Percentiles rank a stretch among this genome's conserved stretches.
Conservation (phyloP, 2,329 filamentous ascomycete species). For the Colletotrichum sp. region DNA sequence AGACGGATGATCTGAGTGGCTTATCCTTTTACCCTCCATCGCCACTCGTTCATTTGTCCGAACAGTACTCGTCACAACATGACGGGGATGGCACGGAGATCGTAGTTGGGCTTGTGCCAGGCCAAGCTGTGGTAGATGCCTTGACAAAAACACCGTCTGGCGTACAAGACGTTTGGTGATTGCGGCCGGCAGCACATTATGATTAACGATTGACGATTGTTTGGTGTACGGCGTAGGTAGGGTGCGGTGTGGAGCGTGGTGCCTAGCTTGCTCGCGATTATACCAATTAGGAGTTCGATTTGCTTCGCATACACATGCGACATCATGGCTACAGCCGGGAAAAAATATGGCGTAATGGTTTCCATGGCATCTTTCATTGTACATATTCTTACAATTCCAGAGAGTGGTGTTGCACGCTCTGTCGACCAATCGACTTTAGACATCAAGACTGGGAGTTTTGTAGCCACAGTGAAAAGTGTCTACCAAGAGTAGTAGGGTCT, state of each 20-base stretch:
- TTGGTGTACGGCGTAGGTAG: background rate
- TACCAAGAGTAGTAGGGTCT: conserved; percentile 94
- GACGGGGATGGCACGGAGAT: background rate
- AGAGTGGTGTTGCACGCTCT: background rate
- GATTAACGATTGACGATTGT: conserved; percentile 14
- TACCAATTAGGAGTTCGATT: background rate
- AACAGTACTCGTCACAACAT: background rate
- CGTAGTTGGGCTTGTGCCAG: background rate
- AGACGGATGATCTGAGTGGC: conserved; percentile 42
- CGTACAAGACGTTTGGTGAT: background rate
- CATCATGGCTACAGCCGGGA: background rate
- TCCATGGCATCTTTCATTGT: conserved; percentile 10
- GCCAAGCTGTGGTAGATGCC: background rate
- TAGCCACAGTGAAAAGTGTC: background rate
- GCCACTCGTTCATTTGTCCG: background rate
- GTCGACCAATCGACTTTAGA: background rate
- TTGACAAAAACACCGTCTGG: background rate
- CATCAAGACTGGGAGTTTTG: background rate
- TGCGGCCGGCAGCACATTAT: background rate
- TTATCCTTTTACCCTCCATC: background rate
- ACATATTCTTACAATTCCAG: conserved; percentile 18
- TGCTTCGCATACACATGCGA: background rate
- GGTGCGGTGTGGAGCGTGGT: background rate
- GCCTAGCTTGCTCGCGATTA: background rate
- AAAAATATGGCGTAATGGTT: background rate